phyloP scores from a whole-genome alignment of 352 stramenopile genomes.

The Pseudoperonospora humuli region DNA sequence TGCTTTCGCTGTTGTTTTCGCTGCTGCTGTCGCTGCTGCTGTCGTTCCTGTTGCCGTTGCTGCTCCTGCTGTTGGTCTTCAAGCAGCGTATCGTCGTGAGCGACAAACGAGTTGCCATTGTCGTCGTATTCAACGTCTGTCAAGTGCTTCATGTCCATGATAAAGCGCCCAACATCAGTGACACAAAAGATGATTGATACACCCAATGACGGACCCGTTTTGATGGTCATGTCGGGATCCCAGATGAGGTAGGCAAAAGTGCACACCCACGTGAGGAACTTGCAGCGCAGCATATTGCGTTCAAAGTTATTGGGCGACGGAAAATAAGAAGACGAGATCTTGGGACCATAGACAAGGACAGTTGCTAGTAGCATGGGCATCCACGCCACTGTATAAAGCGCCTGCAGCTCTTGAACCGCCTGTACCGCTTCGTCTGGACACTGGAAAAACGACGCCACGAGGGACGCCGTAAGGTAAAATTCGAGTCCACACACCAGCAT shows the following conservation, averaged over 20 bases:
- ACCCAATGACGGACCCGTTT: conserved; percentile 54
- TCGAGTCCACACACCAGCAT: conserved; percentile 54
- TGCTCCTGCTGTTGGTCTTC: conserved; percentile 1
- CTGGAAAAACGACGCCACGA: conserved; percentile 69
- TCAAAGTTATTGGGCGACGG: conserved; percentile 58
- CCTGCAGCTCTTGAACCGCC: conserved; percentile 64
- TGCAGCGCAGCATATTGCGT: conserved; percentile 53
- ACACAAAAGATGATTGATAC: conserved; percentile 65
- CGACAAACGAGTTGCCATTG: conserved; percentile 33
- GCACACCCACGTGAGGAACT: conserved; percentile 64
- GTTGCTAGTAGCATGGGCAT: conserved; percentile 34
- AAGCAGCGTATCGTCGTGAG: conserved; percentile 10
- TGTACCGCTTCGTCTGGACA: conserved; percentile 35
- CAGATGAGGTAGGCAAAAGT: conserved; percentile 51
- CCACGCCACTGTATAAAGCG: conserved; percentile 59
- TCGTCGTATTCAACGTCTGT: conserved; percentile 62
- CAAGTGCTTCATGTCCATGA: conserved; percentile 65
- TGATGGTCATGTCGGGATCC: conserved; percentile 66
- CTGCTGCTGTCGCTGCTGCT: not conserved
- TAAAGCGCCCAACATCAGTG: conserved; percentile 57
- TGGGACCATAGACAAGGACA: conserved; percentile 49
- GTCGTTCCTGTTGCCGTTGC: not conserved
- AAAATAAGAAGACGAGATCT: conserved; percentile 28
- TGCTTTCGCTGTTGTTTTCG: conserved; percentile 1
- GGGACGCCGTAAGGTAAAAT: conserved; percentile 63